Conservation (phyloP, 2,329 filamentous ascomycete species). For the Colletotrichum tofieldiae region DNA sequence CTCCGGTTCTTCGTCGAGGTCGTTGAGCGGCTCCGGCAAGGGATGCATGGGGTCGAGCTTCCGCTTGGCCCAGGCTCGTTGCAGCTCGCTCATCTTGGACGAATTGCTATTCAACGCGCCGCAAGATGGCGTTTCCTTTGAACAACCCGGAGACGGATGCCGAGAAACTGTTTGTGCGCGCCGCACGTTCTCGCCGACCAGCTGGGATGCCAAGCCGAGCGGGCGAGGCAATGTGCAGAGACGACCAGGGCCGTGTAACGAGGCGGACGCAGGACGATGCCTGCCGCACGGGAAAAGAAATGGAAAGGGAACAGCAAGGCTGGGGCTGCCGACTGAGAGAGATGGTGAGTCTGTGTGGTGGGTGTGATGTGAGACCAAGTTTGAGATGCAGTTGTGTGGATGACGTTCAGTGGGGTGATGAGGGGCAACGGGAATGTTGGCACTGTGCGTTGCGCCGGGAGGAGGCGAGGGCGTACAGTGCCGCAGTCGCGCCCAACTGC, state of each 20-base stretch:
- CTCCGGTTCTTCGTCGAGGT: conserved; percentile 68
- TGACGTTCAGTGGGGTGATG: conserved; percentile 43
- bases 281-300: neutral
- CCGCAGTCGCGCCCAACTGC: neutral
- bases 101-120: neutral
- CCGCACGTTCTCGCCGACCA: conserved; percentile 9
- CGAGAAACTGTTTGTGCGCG: conserved; percentile 1
- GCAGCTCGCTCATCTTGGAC: conserved; percentile 82
- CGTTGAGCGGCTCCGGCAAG: conserved; percentile 65
- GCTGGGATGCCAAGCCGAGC: conserved; percentile 4
- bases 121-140: neutral
- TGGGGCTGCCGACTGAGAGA: neutral
- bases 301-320: conserved; percentile 3
- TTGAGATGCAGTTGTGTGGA: conserved; percentile 32
- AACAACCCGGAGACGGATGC: neutral
- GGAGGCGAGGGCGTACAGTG: neutral
- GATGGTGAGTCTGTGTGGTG: conserved; percentile 8
- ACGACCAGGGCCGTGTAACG: conserved; percentile 3
- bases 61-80: conserved; percentile 83
- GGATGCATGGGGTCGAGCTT: conserved; percentile 76
- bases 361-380: conserved; percentile 26
- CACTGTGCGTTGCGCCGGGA: neutral
- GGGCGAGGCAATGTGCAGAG: neutral
- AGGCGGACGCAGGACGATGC: neutral
- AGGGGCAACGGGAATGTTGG: conserved; percentile 20